Base-by-base conservation (phyloP, 1,139 yeast genomes). In the Yamadazyma epiphylla region DNA sequence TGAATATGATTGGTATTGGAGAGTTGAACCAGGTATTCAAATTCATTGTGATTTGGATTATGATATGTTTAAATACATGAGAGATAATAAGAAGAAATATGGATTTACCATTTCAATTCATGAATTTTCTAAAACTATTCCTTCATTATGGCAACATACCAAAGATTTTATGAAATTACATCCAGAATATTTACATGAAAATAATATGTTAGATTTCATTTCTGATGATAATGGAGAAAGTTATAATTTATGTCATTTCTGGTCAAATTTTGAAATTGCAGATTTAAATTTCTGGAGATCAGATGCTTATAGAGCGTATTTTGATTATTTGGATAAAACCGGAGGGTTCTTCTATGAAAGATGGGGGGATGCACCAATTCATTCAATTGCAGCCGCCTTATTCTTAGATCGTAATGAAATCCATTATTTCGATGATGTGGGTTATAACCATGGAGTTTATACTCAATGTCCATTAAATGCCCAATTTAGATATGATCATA, bases 331-430 rank as follows among this genome's bases (percentile, higher is more conserved):
- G 45, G 96, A 88, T 53, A 50, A 65, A 37, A 69, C 80, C 1
- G 96, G 96, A 23, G 94, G 94, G 3, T 88, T 88, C 62, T 88
- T 84, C 61, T 88, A 88, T 55, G 96, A 88, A 55, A 70, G 96
- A 53, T 88, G 96, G 96, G 96, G 96, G 19, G 96, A 88, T 57
- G 96, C 96, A 0, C 96, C 96, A 5, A 77, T 87, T 15, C 96
- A 87, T 58, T 80, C 95, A 3, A 74, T 87, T 41, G 89, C 91
- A 2, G 94, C 87, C 1, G 68, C 94, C 0, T 64, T 83, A 35
- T 71, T 87, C 53, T 58, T 85, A 41, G 74, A 80, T 38, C 74
- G 70, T 45, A 70, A 70, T 36, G 72, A 82, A 48, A 63, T 87
- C 30, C 94, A 86, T 54, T 85, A 74, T 64, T 87, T 87, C 52